Conservation (phyloP, 169 alveolate species). For the Cryptosporidium sp. region DNA sequence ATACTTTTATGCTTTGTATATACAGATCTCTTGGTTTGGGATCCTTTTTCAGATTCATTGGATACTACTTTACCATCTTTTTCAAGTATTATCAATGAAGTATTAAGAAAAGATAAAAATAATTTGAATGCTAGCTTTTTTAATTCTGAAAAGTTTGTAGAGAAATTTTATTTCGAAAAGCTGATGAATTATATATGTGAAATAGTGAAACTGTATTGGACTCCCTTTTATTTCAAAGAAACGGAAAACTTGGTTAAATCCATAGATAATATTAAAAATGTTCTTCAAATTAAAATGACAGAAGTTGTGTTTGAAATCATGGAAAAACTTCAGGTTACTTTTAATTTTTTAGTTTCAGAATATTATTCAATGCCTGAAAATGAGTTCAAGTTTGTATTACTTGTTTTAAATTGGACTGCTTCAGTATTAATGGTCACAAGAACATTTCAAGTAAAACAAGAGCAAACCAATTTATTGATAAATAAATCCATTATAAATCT, state of each 20-base stretch:
- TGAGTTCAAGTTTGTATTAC: constrained; percentile 12
- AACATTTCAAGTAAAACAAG: background rate
- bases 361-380: background rate
- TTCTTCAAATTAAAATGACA: background rate
- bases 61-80: background rate
- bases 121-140: background rate
- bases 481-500: background rate
- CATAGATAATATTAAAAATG: background rate
- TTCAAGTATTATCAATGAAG: background rate
- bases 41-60: constrained; percentile 13
- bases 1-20: constrained; percentile 16
- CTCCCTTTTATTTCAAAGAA: constrained; percentile 28
- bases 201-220: constrained; percentile 29
- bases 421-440: constrained; percentile 7
- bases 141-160: background rate
- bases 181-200: constrained; percentile 37
- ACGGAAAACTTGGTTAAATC: constrained; percentile 27
- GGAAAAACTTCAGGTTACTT: background rate
- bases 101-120: background rate
- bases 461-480: background rate
- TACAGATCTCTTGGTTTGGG: constrained; percentile 30
- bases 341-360: background rate
- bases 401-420: constrained; percentile 5
- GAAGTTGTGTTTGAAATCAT: background rate
- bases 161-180: background rate